phyloP scores from a whole-genome alignment of 1,139 yeast genomes.

The Blastobotrys illinoisensis region DNA sequence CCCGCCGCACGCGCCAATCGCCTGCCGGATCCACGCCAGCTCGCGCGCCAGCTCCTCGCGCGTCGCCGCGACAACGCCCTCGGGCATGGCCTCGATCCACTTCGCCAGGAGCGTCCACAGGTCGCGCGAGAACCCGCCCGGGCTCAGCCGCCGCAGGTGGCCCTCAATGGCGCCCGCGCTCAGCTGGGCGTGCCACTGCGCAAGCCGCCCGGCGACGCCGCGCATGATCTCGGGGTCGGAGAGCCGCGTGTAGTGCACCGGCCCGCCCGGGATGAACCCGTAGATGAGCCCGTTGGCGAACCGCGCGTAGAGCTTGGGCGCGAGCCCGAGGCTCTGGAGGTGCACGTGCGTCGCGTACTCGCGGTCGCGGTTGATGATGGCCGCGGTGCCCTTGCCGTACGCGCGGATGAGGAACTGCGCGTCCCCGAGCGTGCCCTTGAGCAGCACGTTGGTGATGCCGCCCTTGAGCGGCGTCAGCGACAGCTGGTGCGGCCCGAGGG shows the following conservation, averaged over 20 bases:
- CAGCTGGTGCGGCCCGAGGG: slow-evolving; percentile 13
- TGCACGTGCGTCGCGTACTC: slow-evolving; percentile 70
- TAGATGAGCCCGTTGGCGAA: slow-evolving; percentile 72
- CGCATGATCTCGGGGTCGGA: slow-evolving; percentile 45
- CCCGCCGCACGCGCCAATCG: slow-evolving; percentile 42
- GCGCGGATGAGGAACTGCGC: slow-evolving; percentile 55
- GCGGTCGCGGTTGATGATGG: slow-evolving; percentile 69
- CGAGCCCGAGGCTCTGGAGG: slow-evolving; percentile 54
- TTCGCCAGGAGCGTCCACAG: slow-evolving; percentile 57
- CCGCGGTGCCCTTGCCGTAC: slow-evolving; percentile 69
- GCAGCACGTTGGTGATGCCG: slow-evolving; percentile 73
- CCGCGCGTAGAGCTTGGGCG: slow-evolving; percentile 64
- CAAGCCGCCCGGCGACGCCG: slow-evolving; percentile 60
- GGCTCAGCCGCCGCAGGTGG: slow-evolving; percentile 34
- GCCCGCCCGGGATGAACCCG: slow-evolving; percentile 62
- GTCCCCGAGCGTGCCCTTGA: slow-evolving; percentile 39
- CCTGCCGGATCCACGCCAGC: slow-evolving; percentile 48
- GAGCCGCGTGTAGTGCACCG: slow-evolving; percentile 54
- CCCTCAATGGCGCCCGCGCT: slow-evolving; percentile 44
- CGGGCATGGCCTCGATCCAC: slow-evolving; percentile 60
- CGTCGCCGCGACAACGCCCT: slow-evolving; percentile 22
- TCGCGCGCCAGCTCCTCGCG: slow-evolving; percentile 43
- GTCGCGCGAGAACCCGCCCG: slow-evolving; percentile 28
- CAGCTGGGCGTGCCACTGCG: slow-evolving; percentile 59
- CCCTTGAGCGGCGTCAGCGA: slow-evolving; percentile 50